Percentiles rank a stretch among this genome's conserved stretches.
phyloP scores from a whole-genome alignment of 2,329 filamentous ascomycete genomes.

The Clonostachys byssicola region DNA sequence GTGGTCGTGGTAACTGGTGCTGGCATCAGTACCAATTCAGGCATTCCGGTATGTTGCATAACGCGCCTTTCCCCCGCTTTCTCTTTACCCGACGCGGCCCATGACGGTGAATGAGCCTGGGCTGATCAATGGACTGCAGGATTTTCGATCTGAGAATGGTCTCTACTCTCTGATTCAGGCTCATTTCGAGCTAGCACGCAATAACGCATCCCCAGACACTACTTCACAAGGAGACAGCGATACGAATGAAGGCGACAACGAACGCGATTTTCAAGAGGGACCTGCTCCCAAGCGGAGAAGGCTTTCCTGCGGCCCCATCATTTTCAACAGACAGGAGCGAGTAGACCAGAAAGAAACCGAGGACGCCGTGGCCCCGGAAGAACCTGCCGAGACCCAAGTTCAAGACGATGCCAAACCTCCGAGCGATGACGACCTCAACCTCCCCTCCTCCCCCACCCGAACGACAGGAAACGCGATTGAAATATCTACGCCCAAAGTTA shows the following conservation, averaged over 20 bases:
- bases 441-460: no score
- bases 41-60: slow-evolving; percentile 55
- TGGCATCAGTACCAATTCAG: slow-evolving; percentile 72
- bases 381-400: no score
- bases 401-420: not conserved
- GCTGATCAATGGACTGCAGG: slow-evolving; percentile 31
- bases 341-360: no score
- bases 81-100: no score
- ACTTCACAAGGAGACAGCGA: slow-evolving; percentile 9
- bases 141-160: slow-evolving; percentile 69
- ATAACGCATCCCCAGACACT: slow-evolving; percentile 13
- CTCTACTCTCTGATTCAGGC: slow-evolving; percentile 69
- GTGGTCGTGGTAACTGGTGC: slow-evolving; percentile 70
- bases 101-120: no score
- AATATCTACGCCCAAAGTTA: no score
- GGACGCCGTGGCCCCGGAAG: no score
- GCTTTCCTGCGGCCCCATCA: slow-evolving; percentile 14
- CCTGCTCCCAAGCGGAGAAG: slow-evolving; percentile 25
- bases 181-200: slow-evolving; percentile 52
- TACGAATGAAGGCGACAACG: slow-evolving; percentile 1
- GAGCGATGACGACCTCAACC: not conserved
- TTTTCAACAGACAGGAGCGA: not conserved
- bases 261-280: slow-evolving; percentile 3
- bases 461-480: no score
- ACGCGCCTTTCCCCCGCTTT: not conserved